Evolutionary conservation across 1,284 basidiomycete genomes (phyloP).

Genomic region (Puccinia sorghi): DNA sequence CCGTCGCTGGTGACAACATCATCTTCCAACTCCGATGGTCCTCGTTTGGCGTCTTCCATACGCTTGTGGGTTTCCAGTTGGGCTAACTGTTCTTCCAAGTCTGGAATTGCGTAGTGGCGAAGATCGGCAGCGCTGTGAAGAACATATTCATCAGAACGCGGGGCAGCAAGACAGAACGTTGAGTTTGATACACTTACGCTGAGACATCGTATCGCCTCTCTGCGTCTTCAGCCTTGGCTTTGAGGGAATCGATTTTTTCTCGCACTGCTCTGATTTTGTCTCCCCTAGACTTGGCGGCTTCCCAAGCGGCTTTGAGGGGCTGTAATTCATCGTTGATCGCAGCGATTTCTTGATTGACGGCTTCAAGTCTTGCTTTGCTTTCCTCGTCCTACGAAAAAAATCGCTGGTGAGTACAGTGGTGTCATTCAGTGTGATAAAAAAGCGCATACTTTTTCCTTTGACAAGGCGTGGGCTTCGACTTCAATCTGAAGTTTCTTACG

Average conservation of each 20-base stretch:
- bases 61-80: slow-evolving; percentile 62
- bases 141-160: slow-evolving; percentile 52
- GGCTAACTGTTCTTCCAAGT: slow-evolving; percentile 74
- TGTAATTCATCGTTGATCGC: slow-evolving; percentile 85
- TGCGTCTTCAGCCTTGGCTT: slow-evolving; percentile 89
- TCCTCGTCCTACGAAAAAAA: slow-evolving; percentile 70
- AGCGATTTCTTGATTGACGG: slow-evolving; percentile 76
- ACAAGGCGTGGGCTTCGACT: slow-evolving; percentile 91
- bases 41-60: slow-evolving; percentile 59
- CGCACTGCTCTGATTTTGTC: slow-evolving; percentile 81
- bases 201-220: slow-evolving; percentile 70
- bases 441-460: slow-evolving; percentile 60
- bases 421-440: slow-evolving; percentile 59
- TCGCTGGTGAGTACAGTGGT: slow-evolving; percentile 60
- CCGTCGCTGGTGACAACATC: slow-evolving; percentile 61
- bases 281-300: slow-evolving; percentile 81
- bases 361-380: slow-evolving; percentile 80
- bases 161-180: slow-evolving; percentile 64
- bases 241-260: slow-evolving; percentile 85
- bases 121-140: slow-evolving; percentile 68
- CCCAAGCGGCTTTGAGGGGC: slow-evolving; percentile 83
- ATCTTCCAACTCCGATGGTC: slow-evolving; percentile 56
- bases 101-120: slow-evolving; percentile 88
- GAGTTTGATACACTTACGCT: slow-evolving; percentile 18
- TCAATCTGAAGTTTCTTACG: slow-evolving; percentile 87